A percentile compares a stretch with the other conserved stretches of the same genome.
phyloP scores from a whole-genome alignment of 1,284 basidiomycete species.

The Boletus semigastroideus region DNA sequence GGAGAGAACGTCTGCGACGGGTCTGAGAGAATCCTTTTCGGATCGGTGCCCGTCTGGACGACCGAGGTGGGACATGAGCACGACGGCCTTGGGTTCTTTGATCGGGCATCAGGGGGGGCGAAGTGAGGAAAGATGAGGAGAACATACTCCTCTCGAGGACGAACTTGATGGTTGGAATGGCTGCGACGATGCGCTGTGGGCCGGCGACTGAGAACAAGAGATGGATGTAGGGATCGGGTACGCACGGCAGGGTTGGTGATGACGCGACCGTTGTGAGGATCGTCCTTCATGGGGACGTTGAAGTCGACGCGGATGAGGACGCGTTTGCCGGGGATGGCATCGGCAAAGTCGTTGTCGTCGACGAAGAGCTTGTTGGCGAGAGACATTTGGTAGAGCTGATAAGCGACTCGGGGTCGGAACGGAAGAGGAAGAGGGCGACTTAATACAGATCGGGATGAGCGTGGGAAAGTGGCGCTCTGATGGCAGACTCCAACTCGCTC shows the following conservation, averaged over 20 bases:
- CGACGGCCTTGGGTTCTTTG: constrained; percentile 81
- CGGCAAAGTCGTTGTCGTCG: constrained; percentile 64
- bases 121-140: not conserved
- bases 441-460: constrained; percentile 12
- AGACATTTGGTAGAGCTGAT: constrained; percentile 65
- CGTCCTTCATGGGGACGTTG: constrained; percentile 82
- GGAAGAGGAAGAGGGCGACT: not conserved
- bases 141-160: constrained; percentile 81
- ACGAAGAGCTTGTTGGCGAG: constrained; percentile 94
- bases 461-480: constrained; percentile 27
- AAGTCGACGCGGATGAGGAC: constrained; percentile 98
- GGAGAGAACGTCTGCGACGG: constrained; percentile 71
- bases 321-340: constrained; percentile 82
- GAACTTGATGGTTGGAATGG: constrained; percentile 94
- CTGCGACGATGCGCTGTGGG: constrained; percentile 89
- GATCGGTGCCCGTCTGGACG: constrained; percentile 93
- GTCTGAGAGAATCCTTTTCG: constrained; percentile 90
- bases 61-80: constrained; percentile 98
- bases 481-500: constrained; percentile 53
- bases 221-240: constrained; percentile 19
- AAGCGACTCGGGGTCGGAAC: not conserved
- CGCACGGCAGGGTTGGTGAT: constrained; percentile 96
- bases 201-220: not conserved
- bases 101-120: not conserved
- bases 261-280: constrained; percentile 59